These are phyloP conservation scores for Hortaea werneckii DNA, from an alignment of 2,329 filamentous ascomycete genomes.

Conservation along the genomic window DNA sequence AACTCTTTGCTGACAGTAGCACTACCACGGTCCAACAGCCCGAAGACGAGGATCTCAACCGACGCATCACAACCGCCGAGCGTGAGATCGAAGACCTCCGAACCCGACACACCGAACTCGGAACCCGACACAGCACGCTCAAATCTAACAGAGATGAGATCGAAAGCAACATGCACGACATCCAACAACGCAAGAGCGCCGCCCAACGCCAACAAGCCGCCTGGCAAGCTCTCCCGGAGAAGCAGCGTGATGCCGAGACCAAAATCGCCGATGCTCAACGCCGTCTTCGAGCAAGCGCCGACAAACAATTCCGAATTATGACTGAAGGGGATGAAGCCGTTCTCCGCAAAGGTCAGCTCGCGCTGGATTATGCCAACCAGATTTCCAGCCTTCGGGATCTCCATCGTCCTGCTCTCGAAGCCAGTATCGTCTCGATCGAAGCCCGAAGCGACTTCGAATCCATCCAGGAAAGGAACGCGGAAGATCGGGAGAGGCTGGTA, in stretches of 20 bases:
- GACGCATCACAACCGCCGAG: slow-evolving; percentile 36
- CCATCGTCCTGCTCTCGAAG: slow-evolving; percentile 57
- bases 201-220: slow-evolving; percentile 54
- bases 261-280: slow-evolving; percentile 35
- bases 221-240: slow-evolving; percentile 59
- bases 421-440: slow-evolving; percentile 63
- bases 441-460: slow-evolving; percentile 68
- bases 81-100: slow-evolving; percentile 30
- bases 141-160: slow-evolving; percentile 20
- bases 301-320: slow-evolving; percentile 42
- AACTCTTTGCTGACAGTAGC: slow-evolving; percentile 67
- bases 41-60: slow-evolving; percentile 52
- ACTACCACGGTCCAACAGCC: slow-evolving; percentile 55
- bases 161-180: slow-evolving; percentile 25
- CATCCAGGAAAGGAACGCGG: slow-evolving; percentile 55
- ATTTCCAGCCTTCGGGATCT: slow-evolving; percentile 53
- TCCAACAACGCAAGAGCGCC: slow-evolving; percentile 58
- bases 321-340: slow-evolving; percentile 23
- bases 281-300: slow-evolving; percentile 33
- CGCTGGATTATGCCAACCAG: slow-evolving; percentile 48
- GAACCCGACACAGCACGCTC: slow-evolving; percentile 5
- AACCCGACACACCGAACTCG: slow-evolving; percentile 18
- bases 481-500: slow-evolving; percentile 46
- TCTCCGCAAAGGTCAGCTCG: slow-evolving; percentile 27
- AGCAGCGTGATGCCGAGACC: slow-evolving; percentile 50